A percentile compares a stretch with the other conserved stretches of the same genome.
phyloP scores from a whole-genome alignment of 257 asterid genomes.

The Nicotiana sylvestris region DNA sequence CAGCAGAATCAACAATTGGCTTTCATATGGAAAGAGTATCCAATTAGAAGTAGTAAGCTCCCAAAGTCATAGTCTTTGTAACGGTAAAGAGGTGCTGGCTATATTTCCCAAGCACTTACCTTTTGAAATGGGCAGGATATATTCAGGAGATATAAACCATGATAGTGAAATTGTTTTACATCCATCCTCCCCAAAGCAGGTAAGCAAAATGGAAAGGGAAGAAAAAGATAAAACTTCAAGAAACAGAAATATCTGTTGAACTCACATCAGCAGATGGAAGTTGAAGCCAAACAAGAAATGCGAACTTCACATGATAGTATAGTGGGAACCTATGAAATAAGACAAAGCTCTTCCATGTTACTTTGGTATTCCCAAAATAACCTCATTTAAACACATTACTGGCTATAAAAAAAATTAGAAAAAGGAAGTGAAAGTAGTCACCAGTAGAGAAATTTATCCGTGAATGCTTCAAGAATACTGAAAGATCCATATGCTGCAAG shows the following conservation, averaged over 20 bases:
- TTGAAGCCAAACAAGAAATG: slow-evolving; percentile 99
- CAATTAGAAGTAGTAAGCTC: not conserved
- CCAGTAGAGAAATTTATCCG: slow-evolving; percentile 82
- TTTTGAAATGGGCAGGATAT: not conserved
- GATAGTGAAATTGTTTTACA: not conserved
- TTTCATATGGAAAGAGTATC: not conserved
- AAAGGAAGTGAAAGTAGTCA: slow-evolving; percentile 21
- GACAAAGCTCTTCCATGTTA: slow-evolving; percentile 14
- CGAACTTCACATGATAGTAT: slow-evolving; percentile 87
- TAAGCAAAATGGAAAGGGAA: not conserved
- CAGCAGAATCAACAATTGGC: not conserved
- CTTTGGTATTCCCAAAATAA: not conserved
- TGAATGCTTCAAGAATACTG: slow-evolving; percentile 65
- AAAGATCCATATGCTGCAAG: slow-evolving; percentile 96
- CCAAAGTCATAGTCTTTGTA: not conserved
- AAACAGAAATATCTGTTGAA: slow-evolving; percentile 2
- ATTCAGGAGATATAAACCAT: not conserved
- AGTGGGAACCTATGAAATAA: slow-evolving; percentile 68
- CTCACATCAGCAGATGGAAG: slow-evolving; percentile 81
- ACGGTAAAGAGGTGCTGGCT: not conserved
- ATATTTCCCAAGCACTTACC: not conserved
- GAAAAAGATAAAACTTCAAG: not conserved
- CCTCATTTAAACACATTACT: not conserved
- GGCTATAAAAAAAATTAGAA: not conserved
- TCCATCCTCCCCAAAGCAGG: not conserved